A percentile compares a stretch with the other conserved stretches of the same genome.
phyloP scores from a whole-genome alignment of 2,329 filamentous ascomycete genomes.

The Curvularia hawaiiensis region DNA sequence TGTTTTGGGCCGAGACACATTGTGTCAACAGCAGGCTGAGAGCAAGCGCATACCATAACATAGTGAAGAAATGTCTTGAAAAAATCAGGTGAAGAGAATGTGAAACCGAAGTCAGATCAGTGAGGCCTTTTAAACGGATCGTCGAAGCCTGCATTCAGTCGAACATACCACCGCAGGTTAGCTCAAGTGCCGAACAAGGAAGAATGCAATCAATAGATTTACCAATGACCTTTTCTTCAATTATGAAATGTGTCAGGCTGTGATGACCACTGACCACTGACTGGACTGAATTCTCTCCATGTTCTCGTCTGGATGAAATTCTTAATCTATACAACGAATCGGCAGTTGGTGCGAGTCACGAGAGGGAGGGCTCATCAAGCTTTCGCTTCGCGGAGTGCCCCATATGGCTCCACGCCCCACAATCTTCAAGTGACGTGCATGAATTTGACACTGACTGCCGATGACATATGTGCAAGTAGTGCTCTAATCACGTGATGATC shows the following conservation, averaged over 20 bases:
- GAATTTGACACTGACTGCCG: too few species aligned
- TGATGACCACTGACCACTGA: background rate
- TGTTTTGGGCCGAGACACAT: conserved; percentile 37
- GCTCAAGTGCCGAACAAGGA: background rate
- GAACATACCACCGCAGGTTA: background rate
- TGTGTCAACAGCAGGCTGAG: conserved; percentile 30
- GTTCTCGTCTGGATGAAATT: conserved; percentile 15
- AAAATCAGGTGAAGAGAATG: background rate
- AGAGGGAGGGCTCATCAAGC: conserved; percentile 15
- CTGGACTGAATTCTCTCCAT: background rate
- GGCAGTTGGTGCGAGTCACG: conserved; percentile 29
- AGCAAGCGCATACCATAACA: conserved; percentile 34
- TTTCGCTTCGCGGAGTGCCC: background rate
- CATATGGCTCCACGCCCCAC: background rate
- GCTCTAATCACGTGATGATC: too few species aligned
- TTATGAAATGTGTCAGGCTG: background rate
- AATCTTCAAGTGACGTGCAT: background rate
- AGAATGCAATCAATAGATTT: background rate
- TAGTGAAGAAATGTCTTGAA: conserved; percentile 4
- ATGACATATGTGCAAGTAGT: too few species aligned
- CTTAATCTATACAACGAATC: conserved; percentile 24
- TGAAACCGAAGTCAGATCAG: background rate
- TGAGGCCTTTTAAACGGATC: conserved; percentile 1
- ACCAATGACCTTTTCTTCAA: background rate
- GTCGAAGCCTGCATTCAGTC: background rate